Evolutionary conservation across 106 monocot genomes (phyloP).

Genomic region (Iris macrosiphon): DNA sequence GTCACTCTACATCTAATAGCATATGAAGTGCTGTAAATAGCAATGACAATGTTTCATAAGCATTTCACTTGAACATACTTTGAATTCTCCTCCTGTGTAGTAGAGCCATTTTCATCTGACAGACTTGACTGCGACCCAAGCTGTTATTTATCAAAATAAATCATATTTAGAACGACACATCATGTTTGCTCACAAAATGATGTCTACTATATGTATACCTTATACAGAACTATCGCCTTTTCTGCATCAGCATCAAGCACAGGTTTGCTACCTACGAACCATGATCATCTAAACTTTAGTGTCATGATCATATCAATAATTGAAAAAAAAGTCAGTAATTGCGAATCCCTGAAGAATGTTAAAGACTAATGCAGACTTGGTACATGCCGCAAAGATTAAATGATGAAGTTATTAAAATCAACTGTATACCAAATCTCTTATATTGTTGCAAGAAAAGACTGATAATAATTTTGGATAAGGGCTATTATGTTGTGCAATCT

Average conservation of each 20-base stretch:
- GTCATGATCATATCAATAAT: too few relatives aligned
- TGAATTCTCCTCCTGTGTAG: constrained; percentile 43
- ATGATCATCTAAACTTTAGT: too few relatives aligned
- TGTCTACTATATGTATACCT: constrained; percentile 28
- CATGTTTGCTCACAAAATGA: too few relatives aligned
- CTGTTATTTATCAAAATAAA: constrained; percentile 31
- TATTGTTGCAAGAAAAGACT: too few relatives aligned
- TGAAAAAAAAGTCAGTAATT: too few relatives aligned
- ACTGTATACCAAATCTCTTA: too few relatives aligned
- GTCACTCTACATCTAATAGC: background rate
- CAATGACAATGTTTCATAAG: background rate
- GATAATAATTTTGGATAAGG: too few relatives aligned
- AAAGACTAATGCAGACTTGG: too few relatives aligned
- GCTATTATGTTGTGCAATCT: too few relatives aligned
- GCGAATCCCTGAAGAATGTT: too few relatives aligned
- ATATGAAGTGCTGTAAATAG: background rate
- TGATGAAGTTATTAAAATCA: too few relatives aligned
- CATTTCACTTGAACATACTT: constrained; percentile 35
- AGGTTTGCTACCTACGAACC: constrained; percentile 30
- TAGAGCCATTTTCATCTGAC: constrained; percentile 45
- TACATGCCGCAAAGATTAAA: too few relatives aligned
- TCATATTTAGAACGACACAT: background rate
- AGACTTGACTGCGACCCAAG: constrained; percentile 23
- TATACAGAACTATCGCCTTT: constrained; percentile 50
- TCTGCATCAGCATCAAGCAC: constrained; percentile 20